phyloP scores from a whole-genome alignment of 1,284 basidiomycete species.

The Xerocomus amazonicus region DNA sequence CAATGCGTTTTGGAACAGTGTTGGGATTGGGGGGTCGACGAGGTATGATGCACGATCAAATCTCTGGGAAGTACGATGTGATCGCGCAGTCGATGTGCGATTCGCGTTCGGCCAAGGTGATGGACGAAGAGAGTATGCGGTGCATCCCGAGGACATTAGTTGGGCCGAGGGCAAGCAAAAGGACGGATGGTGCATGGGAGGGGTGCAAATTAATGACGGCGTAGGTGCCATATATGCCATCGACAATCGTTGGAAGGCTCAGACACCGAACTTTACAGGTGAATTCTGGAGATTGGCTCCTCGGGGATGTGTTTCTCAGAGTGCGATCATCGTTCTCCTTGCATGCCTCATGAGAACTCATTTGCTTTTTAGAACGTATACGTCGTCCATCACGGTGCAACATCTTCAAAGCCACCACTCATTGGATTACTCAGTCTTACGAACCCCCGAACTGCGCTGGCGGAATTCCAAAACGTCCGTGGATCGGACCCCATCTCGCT shows the following conservation, averaged over 20 bases:
- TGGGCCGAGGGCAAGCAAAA: constrained; percentile 42
- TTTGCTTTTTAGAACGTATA: constrained; percentile 47
- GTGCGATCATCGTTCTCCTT: constrained; percentile 31
- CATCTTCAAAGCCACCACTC: constrained; percentile 39
- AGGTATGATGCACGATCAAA: constrained; percentile 38
- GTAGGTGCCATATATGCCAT: constrained; percentile 30
- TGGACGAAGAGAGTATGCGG: constrained; percentile 37
- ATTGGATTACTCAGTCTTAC: constrained; percentile 51
- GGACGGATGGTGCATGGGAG: constrained; percentile 55
- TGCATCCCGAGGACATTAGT: constrained; percentile 53
- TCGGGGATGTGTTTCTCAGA: constrained; percentile 56
- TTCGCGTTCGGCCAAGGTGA: constrained; percentile 45
- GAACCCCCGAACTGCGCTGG: constrained; percentile 37
- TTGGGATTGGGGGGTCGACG: constrained; percentile 39
- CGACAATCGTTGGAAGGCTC: constrained; percentile 1
- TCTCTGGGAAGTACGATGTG: constrained; percentile 52
- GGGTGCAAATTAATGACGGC: constrained; percentile 52
- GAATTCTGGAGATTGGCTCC: constrained; percentile 59
- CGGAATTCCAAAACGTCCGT: constrained; percentile 41
- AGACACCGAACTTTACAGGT: constrained; percentile 35
- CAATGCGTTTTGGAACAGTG: constrained; percentile 44
- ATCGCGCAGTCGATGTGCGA: constrained; percentile 43
- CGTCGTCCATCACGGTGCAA: constrained; percentile 45
- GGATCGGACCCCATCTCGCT: constrained; percentile 42
- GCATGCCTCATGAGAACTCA: neutral